Conservation (phyloP, 2,329 filamentous ascomycete genomes). For the Colletotrichum chlorophyti region DNA sequence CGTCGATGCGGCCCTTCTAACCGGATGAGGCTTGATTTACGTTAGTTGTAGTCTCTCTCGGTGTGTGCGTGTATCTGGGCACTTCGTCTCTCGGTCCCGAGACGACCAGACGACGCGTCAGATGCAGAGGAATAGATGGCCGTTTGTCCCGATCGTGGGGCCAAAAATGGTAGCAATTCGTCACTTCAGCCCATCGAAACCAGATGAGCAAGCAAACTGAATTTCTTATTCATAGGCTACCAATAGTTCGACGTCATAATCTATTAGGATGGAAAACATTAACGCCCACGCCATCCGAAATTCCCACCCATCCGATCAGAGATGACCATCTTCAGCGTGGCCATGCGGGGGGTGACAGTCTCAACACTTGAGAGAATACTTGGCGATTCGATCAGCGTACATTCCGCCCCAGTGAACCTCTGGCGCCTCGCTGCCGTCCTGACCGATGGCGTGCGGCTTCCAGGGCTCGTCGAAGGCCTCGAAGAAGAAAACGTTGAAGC, state of each 20-base stretch:
- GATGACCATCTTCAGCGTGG: too few relatives aligned
- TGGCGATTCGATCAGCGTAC: conserved; percentile 62
- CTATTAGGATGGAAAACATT: not conserved
- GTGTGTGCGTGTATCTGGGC: not conserved
- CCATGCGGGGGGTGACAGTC: too few relatives aligned
- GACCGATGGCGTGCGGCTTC: conserved; percentile 70
- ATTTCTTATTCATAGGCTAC: not conserved
- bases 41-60: not conserved
- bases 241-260: conserved; percentile 1
- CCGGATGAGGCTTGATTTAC: not conserved
- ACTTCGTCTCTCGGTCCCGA: conserved; percentile 2
- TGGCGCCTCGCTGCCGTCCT: conserved; percentile 65
- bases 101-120: conserved; percentile 9
- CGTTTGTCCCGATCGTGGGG: not conserved
- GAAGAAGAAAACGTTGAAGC: conserved; percentile 75
- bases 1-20: not conserved
- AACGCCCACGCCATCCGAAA: conserved; percentile 17
- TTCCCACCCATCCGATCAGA: not conserved
- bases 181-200: not conserved
- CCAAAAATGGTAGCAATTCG: not conserved
- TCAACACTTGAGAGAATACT: conserved; percentile 50
- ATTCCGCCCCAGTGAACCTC: conserved; percentile 77
- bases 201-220: conserved; percentile 7
- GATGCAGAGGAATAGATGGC: conserved; percentile 7
- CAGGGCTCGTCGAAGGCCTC: conserved; percentile 77